Base-by-base conservation (phyloP, 2,329 filamentous ascomycete genomes). In the Cladosporium velox region DNA sequence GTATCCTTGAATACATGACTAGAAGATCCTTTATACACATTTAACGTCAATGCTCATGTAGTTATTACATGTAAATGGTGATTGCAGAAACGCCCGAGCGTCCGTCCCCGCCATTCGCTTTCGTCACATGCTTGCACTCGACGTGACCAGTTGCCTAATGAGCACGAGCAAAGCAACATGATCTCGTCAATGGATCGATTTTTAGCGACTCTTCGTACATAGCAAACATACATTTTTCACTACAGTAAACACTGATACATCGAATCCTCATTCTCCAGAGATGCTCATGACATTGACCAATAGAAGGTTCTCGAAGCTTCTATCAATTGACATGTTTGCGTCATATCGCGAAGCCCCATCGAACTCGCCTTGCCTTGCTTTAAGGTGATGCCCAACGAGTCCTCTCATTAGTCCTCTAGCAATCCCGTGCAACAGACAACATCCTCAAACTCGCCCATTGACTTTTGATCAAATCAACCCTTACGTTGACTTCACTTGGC, bases 231-330 rank as follows among this genome's bases (percentile, higher is more conserved):
- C 10, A 11, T 34, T 8, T 32, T 4, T 55, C n/a, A 10, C 3
- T 34, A 14, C 8, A 30, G 10, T 55, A 15, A 34, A 4, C 18
- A 55, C 26, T 12, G 18, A 30, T 55, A 11, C 41, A 11, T 47
- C n/a, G n/a, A 24, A 52, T 30, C 24, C 18, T 30, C 49, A 18
- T 30, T 30, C 49, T 8, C 12, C 49, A 30, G 12, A 12, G 8
- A 21, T 4, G 7, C n/a, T 41, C 32, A 21, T 34, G 21, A 35
- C 41, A 55, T 34, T 34, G 14, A 21, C 41, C 15, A 28, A 62
- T 41, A n/a, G 59, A 62, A 62, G 44, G 11, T 62, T 62, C 59
- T 21, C 30, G 59, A 52, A 62, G 59, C 59, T 62, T 62, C 59
- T 21, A 62, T 21, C 34, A 55, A 11, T n/a, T 55, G 21, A 18